A percentile compares a stretch with the other conserved stretches of the same genome.
phyloP scores from a whole-genome alignment of 2,329 filamentous ascomycete genomes.

The Exophiala viscosa region DNA sequence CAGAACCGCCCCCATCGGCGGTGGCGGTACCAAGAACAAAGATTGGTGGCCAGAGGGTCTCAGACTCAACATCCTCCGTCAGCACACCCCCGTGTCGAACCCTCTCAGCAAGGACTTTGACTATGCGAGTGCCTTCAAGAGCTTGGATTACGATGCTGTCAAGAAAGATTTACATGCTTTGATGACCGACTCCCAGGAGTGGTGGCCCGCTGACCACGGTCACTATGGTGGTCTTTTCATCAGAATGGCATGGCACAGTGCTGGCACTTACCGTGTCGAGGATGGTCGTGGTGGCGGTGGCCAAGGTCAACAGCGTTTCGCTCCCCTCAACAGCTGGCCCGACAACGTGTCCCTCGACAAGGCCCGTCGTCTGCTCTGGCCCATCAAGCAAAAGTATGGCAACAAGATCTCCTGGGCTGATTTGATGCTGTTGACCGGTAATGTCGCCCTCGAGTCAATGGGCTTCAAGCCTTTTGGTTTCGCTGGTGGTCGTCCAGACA shows the following conservation, averaged over 20 bases:
- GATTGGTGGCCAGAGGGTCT: constrained; percentile 74
- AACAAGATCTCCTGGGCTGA: constrained; percentile 80
- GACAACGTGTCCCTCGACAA: constrained; percentile 77
- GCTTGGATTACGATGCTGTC: constrained; percentile 64
- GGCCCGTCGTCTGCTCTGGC: constrained; percentile 73
- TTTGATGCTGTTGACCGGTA: constrained; percentile 66
- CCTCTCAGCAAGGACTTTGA: constrained; percentile 65
- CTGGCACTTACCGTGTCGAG: constrained; percentile 71
- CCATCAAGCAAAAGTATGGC: constrained; percentile 81
- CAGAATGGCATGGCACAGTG: constrained; percentile 76
- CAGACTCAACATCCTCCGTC: constrained; percentile 68
- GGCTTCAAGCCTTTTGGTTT: constrained; percentile 72
- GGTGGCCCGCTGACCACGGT: constrained; percentile 78
- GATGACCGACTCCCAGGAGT: constrained; percentile 76
- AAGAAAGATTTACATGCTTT: constrained; percentile 70
- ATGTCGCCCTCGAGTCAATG: constrained; percentile 74
- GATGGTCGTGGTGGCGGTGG: constrained; percentile 74
- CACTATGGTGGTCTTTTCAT: constrained; percentile 79
- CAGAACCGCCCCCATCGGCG: constrained; percentile 39
- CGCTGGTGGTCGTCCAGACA: constrained; percentile 67
- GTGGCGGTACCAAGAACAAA: constrained; percentile 63
- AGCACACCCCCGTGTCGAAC: constrained; percentile 62
- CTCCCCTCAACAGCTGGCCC: constrained; percentile 77
- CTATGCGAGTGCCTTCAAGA: constrained; percentile 70
- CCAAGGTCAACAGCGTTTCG: constrained; percentile 72